Percentiles rank a stretch among this genome's conserved stretches.
These are phyloP conservation scores for Nymphaea colorata DNA, from an alignment of 164 flowering plant species.

Conservation along the genomic window DNA sequence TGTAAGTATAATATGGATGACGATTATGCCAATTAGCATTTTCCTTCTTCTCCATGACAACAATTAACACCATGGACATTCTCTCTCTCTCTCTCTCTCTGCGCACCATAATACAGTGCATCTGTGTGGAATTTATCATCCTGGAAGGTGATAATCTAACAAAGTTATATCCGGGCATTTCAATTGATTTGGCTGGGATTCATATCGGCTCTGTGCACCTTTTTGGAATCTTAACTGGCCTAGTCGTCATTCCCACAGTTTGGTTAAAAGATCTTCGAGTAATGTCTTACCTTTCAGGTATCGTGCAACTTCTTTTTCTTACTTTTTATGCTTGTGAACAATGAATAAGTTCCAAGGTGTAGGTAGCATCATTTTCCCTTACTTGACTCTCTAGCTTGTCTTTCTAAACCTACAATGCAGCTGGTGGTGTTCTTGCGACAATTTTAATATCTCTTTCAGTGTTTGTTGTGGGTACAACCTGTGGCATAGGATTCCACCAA, in stretches of 20 bases:
- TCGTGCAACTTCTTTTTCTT: neutral
- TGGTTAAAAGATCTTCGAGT: slow-evolving; percentile 73
- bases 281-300: slow-evolving; percentile 84
- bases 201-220: slow-evolving; percentile 58
- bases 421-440: slow-evolving; percentile 78
- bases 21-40: neutral
- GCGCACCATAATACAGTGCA: slow-evolving; percentile 36
- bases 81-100: neutral
- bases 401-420: slow-evolving; percentile 57
- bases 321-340: neutral
- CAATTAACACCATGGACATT: too few relatives aligned
- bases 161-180: slow-evolving; percentile 63
- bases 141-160: slow-evolving; percentile 91
- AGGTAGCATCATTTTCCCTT: neutral
- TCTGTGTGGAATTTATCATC: slow-evolving; percentile 80
- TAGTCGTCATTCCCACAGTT: slow-evolving; percentile 76
- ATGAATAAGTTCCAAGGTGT: neutral
- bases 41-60: neutral
- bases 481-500: slow-evolving; percentile 59
- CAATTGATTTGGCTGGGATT: slow-evolving; percentile 42
- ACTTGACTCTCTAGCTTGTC: too few relatives aligned
- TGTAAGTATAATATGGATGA: slow-evolving; percentile 37
- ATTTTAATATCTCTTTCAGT: slow-evolving; percentile 45
- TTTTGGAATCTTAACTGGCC: slow-evolving; percentile 53
- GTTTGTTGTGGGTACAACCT: slow-evolving; percentile 40